Evolutionary conservation across 2,329 filamentous ascomycete genomes (phyloP), one percentile per base, ranked within the genome.

Genomic region (Aureobasidium uvarum): DNA sequence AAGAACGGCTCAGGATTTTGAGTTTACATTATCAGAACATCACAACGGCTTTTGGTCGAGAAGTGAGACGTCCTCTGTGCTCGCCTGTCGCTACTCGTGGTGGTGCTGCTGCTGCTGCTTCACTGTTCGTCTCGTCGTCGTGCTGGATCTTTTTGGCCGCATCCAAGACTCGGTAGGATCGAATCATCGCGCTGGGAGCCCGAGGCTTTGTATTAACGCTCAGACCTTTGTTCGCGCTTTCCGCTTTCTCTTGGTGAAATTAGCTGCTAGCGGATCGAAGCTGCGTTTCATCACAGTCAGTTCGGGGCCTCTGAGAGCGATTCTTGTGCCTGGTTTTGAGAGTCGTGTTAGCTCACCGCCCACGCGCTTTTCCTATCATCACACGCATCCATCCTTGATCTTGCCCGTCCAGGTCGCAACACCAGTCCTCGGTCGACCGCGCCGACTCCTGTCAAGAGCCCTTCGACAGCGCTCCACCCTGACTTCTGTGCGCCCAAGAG

Each of bases 201-300:
- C 46, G 38, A 63, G 48, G 60, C 60, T 63, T 63, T 63, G 60
- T 63, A 54, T 62, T 33, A 31, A 38, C 46, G 50, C 45, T 38
- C 45, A 51, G 23, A 48, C 28, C 60, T 63, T 54, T 63, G 60
- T 63, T 63, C 46, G 60, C 60, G 60, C 38, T 50, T 54, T 52
- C 60, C 48, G 60, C 59, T 62, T 62, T 62, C 50, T 51, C 14
- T 20, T 38, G 41, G 59, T 50, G 48, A 63, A 63, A 63, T 63
- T 63, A 54, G 60, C 60, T 51, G 48, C 48, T 51, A 51, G 48
- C 48, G 60, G 60, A 63, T 63, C 60, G 56, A 63, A 62, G 58
- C 28, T 52, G 60, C 48, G 60, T 63, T 63, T 63, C 60, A 63
- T 51, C 48, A 51, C 25, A 31, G 48, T 51, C 48, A 51, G 45